A percentile compares a stretch with the other conserved stretches of the same genome.
Conservation (phyloP, 2,329 filamentous ascomycete genomes). For the Colletotrichum somersetense region DNA sequence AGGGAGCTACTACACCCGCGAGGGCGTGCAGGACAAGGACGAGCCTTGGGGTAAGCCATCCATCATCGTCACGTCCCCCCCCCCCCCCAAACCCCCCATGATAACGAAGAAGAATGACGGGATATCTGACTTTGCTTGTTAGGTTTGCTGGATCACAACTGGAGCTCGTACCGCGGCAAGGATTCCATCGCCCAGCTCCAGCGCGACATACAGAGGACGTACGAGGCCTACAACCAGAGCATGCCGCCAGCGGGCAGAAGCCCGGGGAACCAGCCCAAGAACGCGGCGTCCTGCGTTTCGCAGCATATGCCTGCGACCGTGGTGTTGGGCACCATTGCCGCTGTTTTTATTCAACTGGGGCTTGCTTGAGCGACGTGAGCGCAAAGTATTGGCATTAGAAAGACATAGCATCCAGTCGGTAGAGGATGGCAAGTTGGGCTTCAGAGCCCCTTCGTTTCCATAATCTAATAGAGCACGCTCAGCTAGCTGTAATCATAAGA, state of each 20-base stretch:
- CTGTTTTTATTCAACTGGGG: neutral
- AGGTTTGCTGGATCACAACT: slow-evolving; percentile 26
- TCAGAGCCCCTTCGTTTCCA: neutral
- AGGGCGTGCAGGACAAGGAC: slow-evolving; percentile 59
- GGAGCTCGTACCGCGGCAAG: slow-evolving; percentile 24
- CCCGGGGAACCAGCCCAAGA: slow-evolving; percentile 15
- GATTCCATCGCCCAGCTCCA: slow-evolving; percentile 20
- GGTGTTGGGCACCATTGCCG: neutral
- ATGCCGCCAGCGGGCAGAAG: slow-evolving; percentile 6
- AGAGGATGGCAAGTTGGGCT: neutral
- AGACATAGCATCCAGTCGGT: neutral
- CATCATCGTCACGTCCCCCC: neutral
- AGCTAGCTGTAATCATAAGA: neutral
- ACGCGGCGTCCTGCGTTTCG: neutral
- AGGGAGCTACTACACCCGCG: slow-evolving; percentile 63
- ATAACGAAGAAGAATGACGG: too few species aligned
- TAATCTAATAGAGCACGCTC: neutral
- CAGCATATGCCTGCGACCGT: neutral
- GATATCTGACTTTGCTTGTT: neutral
- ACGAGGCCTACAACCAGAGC: slow-evolving; percentile 21
- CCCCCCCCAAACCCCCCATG: too few species aligned
- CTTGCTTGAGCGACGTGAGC: too few species aligned
- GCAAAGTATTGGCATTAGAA: neutral
- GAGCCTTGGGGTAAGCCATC: slow-evolving; percentile 58
- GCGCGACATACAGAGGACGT: slow-evolving; percentile 25